These are phyloP conservation scores for Dittrichia graveolens DNA, from an alignment of 129 eudicot species.

Conservation along the genomic window DNA sequence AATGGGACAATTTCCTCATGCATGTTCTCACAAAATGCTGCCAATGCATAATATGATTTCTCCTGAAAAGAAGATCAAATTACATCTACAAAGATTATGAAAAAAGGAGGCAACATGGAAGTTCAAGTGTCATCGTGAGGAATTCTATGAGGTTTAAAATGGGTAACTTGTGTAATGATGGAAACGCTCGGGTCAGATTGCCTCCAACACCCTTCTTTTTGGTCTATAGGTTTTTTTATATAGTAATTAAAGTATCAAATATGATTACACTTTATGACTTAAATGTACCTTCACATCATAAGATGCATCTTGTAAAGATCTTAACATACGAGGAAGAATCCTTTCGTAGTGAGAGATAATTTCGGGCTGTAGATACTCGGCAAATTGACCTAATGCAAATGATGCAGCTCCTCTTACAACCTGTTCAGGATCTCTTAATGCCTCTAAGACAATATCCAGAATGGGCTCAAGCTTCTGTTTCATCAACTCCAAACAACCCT, in stretches of 20 bases:
- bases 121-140: background rate
- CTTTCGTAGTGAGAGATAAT: constrained; percentile 73
- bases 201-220: background rate
- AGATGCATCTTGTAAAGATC: constrained; percentile 78
- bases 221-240: background rate
- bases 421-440: constrained; percentile 87
- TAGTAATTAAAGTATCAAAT: background rate
- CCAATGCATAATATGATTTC: constrained; percentile 93
- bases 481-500: constrained; percentile 85
- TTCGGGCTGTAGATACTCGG: constrained; percentile 91
- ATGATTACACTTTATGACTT: background rate
- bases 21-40: constrained; percentile 96
- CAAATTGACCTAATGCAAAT: constrained; percentile 87
- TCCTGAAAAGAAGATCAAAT: constrained; percentile 50
- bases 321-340: constrained; percentile 75
- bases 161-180: too few species aligned
- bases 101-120: background rate
- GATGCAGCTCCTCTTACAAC: constrained; percentile 95
- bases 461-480: constrained; percentile 69
- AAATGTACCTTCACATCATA: constrained; percentile 86
- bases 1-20: constrained; percentile 80
- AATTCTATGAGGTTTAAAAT: background rate
- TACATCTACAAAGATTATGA: background rate
- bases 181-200: too few species aligned
- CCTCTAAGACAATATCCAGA: constrained; percentile 74